Base-by-base conservation (phyloP, 192 early-diverging fungal species). In the Jimgerdemannia lactiflua region DNA sequence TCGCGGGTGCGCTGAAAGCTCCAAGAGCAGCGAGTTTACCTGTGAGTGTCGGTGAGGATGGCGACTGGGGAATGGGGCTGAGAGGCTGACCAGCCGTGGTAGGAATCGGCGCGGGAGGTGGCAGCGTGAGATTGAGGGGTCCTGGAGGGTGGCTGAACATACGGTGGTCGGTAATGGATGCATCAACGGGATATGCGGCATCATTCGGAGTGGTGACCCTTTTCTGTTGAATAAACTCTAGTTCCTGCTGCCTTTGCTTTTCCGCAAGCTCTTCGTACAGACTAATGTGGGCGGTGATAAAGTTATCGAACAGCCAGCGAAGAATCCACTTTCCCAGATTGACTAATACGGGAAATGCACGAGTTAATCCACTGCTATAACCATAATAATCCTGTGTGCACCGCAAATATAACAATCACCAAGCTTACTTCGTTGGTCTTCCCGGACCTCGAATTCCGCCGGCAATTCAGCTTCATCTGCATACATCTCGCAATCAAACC, bases 401-500 rank as follows among this genome's bases (percentile, higher is more conserved):
- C 4, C 11, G 43, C 8, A 7, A 7, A 6, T 74, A 74, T 74
- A 39, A 39, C 40, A 72, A 3, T 18, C 3, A 75, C 73, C 74
- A 39, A 66, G 0, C 20, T 59, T 85, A 94, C 93, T 84, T 89
- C 93, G 73, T 70, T 89, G 89, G 69, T 95, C 93, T 75, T 95
- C 94, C 3, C 84, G 83, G 64, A 84, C 54, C 41, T 81, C 77
- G 75, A 85, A 77, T 19, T 91, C 84, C 3, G 72, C 71, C 14
- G 83, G 75, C 3, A 84, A 77, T 9, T 86, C 90, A 1, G 89
- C 82, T 74, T 96, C 93, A 70, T 98, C 96, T 4, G 91, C 88
- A 75, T 98, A 97, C 65, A 97, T 89, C 80, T 98, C 96, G 69
- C 93, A 92, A 67, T 96, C 95, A 86, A 92, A 95, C 75, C 91